phyloP scores from a whole-genome alignment of 805 yeast genomes.

The Clavispora phyllophila region DNA sequence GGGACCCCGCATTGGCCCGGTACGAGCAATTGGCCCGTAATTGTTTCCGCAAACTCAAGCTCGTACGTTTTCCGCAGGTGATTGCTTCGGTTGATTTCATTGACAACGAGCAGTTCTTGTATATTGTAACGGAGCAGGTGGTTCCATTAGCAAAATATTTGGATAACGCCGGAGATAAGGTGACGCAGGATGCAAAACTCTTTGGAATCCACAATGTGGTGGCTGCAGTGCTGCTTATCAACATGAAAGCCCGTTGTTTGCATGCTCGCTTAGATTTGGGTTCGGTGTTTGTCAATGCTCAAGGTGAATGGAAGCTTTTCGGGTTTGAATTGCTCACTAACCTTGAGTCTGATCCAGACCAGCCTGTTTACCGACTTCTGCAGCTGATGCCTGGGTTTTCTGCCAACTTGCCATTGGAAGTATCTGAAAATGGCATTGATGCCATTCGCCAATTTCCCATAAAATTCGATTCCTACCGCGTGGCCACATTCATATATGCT shows the following conservation, averaged over 20 bases:
- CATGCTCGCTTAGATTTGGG: slow-evolving; percentile 58
- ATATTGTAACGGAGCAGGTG: slow-evolving; percentile 66
- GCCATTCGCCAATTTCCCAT: slow-evolving; percentile 30
- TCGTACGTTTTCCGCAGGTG: slow-evolving; percentile 67
- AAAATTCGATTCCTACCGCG: slow-evolving; percentile 59
- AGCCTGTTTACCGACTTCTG: slow-evolving; percentile 37
- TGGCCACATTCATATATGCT: slow-evolving; percentile 52
- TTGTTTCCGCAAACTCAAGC: slow-evolving; percentile 42
- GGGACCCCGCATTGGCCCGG: slow-evolving; percentile 26
- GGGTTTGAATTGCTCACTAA: slow-evolving; percentile 70
- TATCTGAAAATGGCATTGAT: slow-evolving; percentile 39
- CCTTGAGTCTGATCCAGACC: slow-evolving; percentile 42
- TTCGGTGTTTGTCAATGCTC: slow-evolving; percentile 56
- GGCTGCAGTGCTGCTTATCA: slow-evolving; percentile 52
- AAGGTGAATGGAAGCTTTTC: slow-evolving; percentile 81
- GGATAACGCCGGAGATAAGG: slow-evolving; percentile 19
- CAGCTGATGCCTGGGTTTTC: slow-evolving; percentile 19
- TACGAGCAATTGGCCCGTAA: slow-evolving; percentile 31
- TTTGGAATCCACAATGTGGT: slow-evolving; percentile 56
- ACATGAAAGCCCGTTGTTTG: slow-evolving; percentile 51
- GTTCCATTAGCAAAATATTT: slow-evolving; percentile 44
- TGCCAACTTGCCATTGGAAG: slow-evolving; percentile 44
- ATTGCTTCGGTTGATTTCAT: slow-evolving; percentile 57
- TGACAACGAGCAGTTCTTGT: slow-evolving; percentile 52
- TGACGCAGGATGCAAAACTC: slow-evolving; percentile 34